Percentiles rank a stretch among this genome's conserved stretches.
Conservation (phyloP, 1,284 basidiomycete species). For the Sphaerobolus stellatus region DNA sequence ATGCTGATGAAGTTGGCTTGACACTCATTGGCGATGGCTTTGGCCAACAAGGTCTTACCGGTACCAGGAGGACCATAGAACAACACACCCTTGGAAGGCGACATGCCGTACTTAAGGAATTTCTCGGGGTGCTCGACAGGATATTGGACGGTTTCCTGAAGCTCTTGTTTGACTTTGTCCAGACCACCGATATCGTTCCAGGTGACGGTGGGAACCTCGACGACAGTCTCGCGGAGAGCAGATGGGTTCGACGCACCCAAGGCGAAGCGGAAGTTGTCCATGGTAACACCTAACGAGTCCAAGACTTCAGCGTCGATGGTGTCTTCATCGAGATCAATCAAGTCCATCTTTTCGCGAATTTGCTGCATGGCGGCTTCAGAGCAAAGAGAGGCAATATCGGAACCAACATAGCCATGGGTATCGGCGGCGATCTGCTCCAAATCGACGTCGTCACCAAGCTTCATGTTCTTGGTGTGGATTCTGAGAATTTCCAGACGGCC, state of each 20-base stretch:
- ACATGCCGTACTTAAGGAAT: slow-evolving; percentile 99
- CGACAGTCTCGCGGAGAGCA: slow-evolving; percentile 93
- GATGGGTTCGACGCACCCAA: slow-evolving; percentile 95
- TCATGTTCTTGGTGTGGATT: slow-evolving; percentile 99
- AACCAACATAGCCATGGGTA: slow-evolving; percentile 98
- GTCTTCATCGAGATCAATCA: slow-evolving; percentile 91
- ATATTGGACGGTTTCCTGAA: slow-evolving; percentile 99
- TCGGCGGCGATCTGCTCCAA: slow-evolving; percentile 99
- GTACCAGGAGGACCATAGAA: slow-evolving; percentile 98
- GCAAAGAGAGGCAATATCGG: slow-evolving; percentile 94
- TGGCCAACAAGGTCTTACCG: slow-evolving; percentile 93
- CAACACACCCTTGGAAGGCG: slow-evolving; percentile 96
- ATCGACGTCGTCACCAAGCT: slow-evolving; percentile 96
- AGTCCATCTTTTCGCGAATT: slow-evolving; percentile 97
- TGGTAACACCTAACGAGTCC: slow-evolving; percentile 92
- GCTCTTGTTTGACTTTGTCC: slow-evolving; percentile 98
- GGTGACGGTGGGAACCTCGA: slow-evolving; percentile 93
- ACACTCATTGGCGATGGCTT: slow-evolving; percentile 99
- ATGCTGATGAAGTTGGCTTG: slow-evolving; percentile 98
- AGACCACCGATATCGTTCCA: slow-evolving; percentile 99
- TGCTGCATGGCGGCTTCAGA: slow-evolving; percentile 99
- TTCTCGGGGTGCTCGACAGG: slow-evolving; percentile 99
- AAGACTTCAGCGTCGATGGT: slow-evolving; percentile 97
- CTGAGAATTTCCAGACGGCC: slow-evolving; percentile 97
- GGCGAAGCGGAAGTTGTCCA: slow-evolving; percentile 98